Conservation (phyloP, 148 eudicot genomes). For the Fagopyrum esculentum region DNA sequence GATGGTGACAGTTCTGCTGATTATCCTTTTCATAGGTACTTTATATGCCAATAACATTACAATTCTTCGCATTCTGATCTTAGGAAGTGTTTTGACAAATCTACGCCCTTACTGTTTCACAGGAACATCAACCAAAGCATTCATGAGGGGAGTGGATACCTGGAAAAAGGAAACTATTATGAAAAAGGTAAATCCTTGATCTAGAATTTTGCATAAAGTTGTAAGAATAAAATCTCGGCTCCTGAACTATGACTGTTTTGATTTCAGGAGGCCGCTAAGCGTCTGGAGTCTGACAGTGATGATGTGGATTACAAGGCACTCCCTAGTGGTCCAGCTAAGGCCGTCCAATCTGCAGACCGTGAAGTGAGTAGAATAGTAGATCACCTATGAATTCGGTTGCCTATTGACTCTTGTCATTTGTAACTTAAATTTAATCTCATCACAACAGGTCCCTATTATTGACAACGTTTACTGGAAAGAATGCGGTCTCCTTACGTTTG, state of each 20-base stretch:
- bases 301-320: slow-evolving; percentile 66
- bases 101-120: slow-evolving; percentile 16
- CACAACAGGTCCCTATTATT: slow-evolving; percentile 41
- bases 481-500: slow-evolving; percentile 64
- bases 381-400: not conserved
- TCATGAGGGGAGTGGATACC: slow-evolving; percentile 63
- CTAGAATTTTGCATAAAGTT: not conserved
- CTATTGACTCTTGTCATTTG: not conserved
- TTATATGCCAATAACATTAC: not conserved
- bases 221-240: not conserved
- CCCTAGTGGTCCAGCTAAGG: slow-evolving; percentile 55
- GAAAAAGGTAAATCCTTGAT: slow-evolving; percentile 39
- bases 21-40: slow-evolving; percentile 70
- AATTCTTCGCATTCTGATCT: not conserved
- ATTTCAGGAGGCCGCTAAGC: slow-evolving; percentile 60
- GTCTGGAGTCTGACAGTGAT: slow-evolving; percentile 46
- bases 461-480: slow-evolving; percentile 88
- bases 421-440: slow-evolving; percentile 12
- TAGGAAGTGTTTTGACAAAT: not conserved
- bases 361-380: slow-evolving; percentile 28
- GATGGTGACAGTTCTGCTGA: slow-evolving; percentile 89
- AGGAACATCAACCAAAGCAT: slow-evolving; percentile 79
- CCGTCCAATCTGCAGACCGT: slow-evolving; percentile 22
- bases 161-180: slow-evolving; percentile 79
- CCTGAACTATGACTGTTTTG: slow-evolving; percentile 16